phyloP scores from a whole-genome alignment of 208 protist species.

The Crithidia expoeki region DNA sequence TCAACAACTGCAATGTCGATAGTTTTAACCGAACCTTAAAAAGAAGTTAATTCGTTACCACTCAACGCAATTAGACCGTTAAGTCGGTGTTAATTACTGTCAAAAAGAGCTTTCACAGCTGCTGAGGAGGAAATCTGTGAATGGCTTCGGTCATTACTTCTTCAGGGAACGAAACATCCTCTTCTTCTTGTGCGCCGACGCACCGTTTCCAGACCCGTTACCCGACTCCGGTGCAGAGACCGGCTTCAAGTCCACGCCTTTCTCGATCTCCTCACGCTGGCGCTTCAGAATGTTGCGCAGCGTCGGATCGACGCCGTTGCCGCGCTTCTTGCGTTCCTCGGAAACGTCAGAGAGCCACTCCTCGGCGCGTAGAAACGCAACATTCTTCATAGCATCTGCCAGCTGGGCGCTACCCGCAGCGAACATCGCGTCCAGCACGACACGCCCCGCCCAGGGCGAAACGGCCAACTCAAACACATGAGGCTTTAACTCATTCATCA shows the following conservation, averaged over 20 bases:
- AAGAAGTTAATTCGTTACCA: no score
- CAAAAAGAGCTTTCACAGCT: background rate
- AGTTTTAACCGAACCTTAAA: no score
- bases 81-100: no score
- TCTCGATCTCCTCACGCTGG: conserved; percentile 56
- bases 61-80: no score
- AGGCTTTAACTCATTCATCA: conserved; percentile 89
- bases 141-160: no score
- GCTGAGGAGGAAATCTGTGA: no score
- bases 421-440: conserved; percentile 88
- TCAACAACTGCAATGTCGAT: no score
- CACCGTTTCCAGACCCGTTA: conserved; percentile 1
- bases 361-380: conserved; percentile 85
- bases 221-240: background rate
- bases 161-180: conserved; percentile 77
- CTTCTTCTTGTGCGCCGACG: conserved; percentile 52
- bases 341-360: conserved; percentile 76
- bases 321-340: conserved; percentile 50
- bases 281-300: conserved; percentile 74
- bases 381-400: conserved; percentile 77
- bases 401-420: conserved; percentile 65
- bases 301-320: conserved; percentile 70
- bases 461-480: conserved; percentile 83
- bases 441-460: conserved; percentile 85
- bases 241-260: conserved; percentile 28